These are phyloP conservation scores for Prinsepia uniflora DNA, from an alignment of 306 rosid species.

Conservation along the genomic window DNA sequence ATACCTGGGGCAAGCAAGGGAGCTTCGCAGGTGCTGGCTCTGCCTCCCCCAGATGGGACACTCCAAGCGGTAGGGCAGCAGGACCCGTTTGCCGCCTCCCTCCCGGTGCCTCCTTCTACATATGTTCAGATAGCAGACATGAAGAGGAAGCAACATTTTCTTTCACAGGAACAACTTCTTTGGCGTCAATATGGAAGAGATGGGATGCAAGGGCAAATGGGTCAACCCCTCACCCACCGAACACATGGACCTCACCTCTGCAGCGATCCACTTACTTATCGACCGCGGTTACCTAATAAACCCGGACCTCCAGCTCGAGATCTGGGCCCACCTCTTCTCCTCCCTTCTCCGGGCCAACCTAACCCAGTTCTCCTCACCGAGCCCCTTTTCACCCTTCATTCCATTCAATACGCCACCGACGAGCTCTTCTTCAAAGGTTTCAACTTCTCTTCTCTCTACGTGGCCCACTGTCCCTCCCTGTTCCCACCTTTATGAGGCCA, in stretches of 20 bases:
- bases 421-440: constrained; percentile 87
- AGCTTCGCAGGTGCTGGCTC: constrained; percentile 48
- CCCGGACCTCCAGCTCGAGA: constrained; percentile 88
- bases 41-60: constrained; percentile 84
- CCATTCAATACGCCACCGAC: constrained; percentile 72
- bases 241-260: constrained; percentile 73
- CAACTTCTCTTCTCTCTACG: constrained; percentile 61
- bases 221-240: constrained; percentile 50
- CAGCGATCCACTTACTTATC: constrained; percentile 80
- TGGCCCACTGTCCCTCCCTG: constrained; percentile 55
- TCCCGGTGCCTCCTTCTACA: constrained; percentile 70
- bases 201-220: constrained; percentile 80
- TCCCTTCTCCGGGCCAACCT: constrained; percentile 59
- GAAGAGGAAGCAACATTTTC: constrained; percentile 78
- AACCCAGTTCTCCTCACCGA: constrained; percentile 63
- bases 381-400: constrained; percentile 79
- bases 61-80: constrained; percentile 52
- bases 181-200: constrained; percentile 78
- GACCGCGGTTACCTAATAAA: constrained; percentile 85
- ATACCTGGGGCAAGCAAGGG: constrained; percentile 47
- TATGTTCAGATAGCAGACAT: constrained; percentile 85
- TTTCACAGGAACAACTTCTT: constrained; percentile 61
- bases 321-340: too few species aligned
- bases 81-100: constrained; percentile 82
- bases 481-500: constrained; percentile 78